phyloP scores from a whole-genome alignment of 495 filamentous ascomycete genomes.

The Parathielavia hyrcaniae region DNA sequence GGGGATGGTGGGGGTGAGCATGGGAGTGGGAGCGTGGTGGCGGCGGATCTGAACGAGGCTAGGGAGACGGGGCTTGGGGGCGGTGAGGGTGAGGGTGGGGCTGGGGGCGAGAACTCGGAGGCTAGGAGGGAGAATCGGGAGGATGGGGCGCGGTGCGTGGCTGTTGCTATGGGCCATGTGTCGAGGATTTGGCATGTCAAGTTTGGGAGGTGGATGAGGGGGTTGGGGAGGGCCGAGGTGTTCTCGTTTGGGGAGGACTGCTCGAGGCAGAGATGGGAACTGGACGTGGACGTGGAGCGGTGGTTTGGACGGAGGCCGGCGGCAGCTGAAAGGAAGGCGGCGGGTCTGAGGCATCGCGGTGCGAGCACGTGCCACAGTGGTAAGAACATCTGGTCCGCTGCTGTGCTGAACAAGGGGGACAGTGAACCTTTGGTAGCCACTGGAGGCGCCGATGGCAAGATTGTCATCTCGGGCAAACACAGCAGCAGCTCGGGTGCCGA shows the following conservation, averaged over 20 bases:
- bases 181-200: conserved; percentile 85
- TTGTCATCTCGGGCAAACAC: conserved; percentile 35
- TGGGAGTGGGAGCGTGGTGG: not conserved
- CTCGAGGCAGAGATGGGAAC: conserved; percentile 62
- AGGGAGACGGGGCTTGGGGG: conserved; percentile 48
- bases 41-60: conserved; percentile 25
- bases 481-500: not conserved
- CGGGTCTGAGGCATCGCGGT: conserved; percentile 45
- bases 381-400: conserved; percentile 86
- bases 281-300: conserved; percentile 34
- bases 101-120: conserved; percentile 23
- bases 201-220: conserved; percentile 38
- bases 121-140: conserved; percentile 18
- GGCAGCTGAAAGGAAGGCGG: conserved; percentile 13
- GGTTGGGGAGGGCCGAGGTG: conserved; percentile 35
- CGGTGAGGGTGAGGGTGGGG: not conserved
- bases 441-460: conserved; percentile 77
- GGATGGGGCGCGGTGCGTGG: conserved; percentile 41
- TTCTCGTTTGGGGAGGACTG: conserved; percentile 78
- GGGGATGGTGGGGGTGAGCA: not conserved
- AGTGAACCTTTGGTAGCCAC: conserved; percentile 53
- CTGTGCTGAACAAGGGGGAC: conserved; percentile 33
- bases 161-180: conserved; percentile 71
- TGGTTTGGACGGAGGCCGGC: conserved; percentile 13
- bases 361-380: conserved; percentile 63